Percentiles rank a stretch among this genome's conserved stretches.
Conservation (phyloP, 495 filamentous ascomycete species). For the Podospora sp. region DNA sequence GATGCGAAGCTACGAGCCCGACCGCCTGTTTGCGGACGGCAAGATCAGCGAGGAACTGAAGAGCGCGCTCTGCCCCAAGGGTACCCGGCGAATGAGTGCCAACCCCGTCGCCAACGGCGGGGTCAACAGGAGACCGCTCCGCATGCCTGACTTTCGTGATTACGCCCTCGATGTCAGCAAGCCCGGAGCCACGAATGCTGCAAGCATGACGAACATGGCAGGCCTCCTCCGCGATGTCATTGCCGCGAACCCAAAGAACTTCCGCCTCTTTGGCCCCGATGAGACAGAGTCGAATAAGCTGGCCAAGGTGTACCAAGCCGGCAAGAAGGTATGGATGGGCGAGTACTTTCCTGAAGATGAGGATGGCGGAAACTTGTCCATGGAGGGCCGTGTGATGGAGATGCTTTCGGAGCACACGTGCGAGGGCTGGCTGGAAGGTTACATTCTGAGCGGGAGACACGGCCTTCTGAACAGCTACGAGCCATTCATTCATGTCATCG, state of each 20-base stretch:
- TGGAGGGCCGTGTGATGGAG: conserved; percentile 71
- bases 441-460: conserved; percentile 69
- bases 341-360: conserved; percentile 72
- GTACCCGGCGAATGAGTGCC: conserved; percentile 66
- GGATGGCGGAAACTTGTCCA: conserved; percentile 68
- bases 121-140: conserved; percentile 59
- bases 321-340: conserved; percentile 76
- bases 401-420: conserved; percentile 76
- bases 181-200: conserved; percentile 51
- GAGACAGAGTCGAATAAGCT: conserved; percentile 80
- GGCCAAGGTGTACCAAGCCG: conserved; percentile 63
- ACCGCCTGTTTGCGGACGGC: conserved; percentile 64
- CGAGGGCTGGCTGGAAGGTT: conserved; percentile 78
- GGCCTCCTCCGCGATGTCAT: conserved; percentile 65
- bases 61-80: conserved; percentile 38
- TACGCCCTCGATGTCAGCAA: conserved; percentile 61
- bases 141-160: conserved; percentile 64
- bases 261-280: conserved; percentile 74
- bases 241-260: conserved; percentile 59
- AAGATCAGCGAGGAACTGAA: conserved; percentile 61
- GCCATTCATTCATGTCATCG: conserved; percentile 77
- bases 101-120: conserved; percentile 75
- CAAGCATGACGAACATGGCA: conserved; percentile 67
- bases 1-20: conserved; percentile 71
- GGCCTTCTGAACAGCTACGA: conserved; percentile 77